Conservation (phyloP, 225 moss, liverwort and hornwort species). For the Pseudoscleropodium purum region DNA sequence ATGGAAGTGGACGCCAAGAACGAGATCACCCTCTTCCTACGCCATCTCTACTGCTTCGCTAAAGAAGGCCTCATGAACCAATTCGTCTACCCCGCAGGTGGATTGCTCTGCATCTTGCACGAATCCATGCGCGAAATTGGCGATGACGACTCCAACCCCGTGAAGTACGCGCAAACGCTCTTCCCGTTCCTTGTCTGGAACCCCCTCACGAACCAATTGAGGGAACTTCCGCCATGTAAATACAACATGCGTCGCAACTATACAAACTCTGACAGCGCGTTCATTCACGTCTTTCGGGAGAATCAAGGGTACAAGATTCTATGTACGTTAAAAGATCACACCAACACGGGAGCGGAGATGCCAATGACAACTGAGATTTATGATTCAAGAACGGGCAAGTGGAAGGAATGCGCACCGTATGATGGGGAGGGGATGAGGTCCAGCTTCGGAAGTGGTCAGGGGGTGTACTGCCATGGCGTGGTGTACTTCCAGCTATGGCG, state of each 20-base stretch:
- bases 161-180: not conserved
- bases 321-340: not conserved
- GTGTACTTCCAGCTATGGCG: conserved; percentile 32
- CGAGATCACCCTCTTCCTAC: not conserved
- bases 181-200: conserved; percentile 24
- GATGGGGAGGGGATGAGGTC: conserved; percentile 8
- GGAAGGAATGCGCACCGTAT: conserved; percentile 10
- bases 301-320: conserved; percentile 1
- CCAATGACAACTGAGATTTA: conserved; percentile 18
- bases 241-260: conserved; percentile 1
- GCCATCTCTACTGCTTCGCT: not conserved
- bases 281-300: conserved; percentile 13
- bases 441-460: conserved; percentile 15
- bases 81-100: not conserved
- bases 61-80: conserved; percentile 15
- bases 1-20: not conserved
- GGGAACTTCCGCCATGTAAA: not conserved
- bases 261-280: not conserved
- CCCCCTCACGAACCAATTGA: conserved; percentile 2
- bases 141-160: not conserved
- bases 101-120: conserved; percentile 13
- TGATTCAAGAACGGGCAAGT: not conserved
- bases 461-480: conserved; percentile 4
- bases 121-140: conserved; percentile 4
- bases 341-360: not conserved